Evolutionary conservation across 169 alveolate genomes (phyloP).

Genomic region (Plasmodium knowlesi): DNA sequence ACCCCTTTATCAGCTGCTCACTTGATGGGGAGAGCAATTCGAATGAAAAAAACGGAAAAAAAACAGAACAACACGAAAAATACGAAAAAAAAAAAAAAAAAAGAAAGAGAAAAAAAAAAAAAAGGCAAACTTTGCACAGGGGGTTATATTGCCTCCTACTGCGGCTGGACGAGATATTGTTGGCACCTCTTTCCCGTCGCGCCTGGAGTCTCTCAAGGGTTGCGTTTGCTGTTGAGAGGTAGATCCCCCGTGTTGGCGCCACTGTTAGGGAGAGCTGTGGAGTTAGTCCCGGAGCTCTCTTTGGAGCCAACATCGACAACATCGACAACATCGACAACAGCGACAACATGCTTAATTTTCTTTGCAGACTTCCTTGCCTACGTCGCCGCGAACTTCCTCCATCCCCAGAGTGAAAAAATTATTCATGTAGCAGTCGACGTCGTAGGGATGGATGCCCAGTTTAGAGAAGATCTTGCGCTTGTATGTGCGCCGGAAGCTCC

Average conservation of each 20-base stretch:
- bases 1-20: background rate
- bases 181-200: background rate
- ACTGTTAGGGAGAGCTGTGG: background rate
- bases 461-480: conserved; percentile 18
- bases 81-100: background rate
- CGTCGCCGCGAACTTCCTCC: background rate
- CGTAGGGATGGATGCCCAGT: conserved; percentile 24
- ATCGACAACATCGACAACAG: background rate
- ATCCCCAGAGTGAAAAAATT: conserved; percentile 36
- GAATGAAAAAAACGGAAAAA: background rate
- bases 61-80: too few species aligned
- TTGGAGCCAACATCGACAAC: background rate
- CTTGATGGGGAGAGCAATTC: background rate
- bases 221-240: too few species aligned
- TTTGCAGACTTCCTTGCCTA: background rate
- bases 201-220: background rate
- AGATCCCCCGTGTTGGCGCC: background rate
- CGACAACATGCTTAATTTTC: background rate
- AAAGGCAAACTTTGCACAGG: background rate
- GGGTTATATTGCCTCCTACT: background rate
- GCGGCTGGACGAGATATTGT: background rate
- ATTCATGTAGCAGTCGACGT: conserved; percentile 64
- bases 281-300: background rate
- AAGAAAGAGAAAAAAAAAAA: background rate
- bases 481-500: conserved; percentile 18